A percentile compares a stretch with the other conserved stretches of the same genome.
Evolutionary conservation across 108 stramenopile genomes (phyloP).

Genomic region (Nannochloropsis granulata): DNA sequence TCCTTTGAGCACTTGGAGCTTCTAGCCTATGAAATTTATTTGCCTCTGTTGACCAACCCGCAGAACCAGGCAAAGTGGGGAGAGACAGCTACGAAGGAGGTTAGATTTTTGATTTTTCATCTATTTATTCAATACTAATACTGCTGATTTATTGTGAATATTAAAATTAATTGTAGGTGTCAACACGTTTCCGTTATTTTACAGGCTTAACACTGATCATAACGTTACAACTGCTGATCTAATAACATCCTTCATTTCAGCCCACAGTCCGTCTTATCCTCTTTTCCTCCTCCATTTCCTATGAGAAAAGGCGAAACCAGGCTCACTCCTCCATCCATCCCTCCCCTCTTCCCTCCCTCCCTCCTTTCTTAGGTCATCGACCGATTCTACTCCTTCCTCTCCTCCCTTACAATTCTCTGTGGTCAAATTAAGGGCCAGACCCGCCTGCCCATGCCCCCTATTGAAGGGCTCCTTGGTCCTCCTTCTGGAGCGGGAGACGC

Average conservation of each 20-base stretch:
- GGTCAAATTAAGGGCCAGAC: conserved; percentile 76
- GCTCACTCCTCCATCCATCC: too few species aligned
- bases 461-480: conserved; percentile 32
- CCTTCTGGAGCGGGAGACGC: neutral
- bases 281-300: neutral
- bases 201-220: too few species aligned
- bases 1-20: conserved; percentile 68
- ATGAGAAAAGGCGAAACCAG: neutral
- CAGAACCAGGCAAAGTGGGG: conserved; percentile 62
- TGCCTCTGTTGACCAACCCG: conserved; percentile 58
- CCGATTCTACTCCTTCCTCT: conserved; percentile 57
- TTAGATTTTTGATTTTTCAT: neutral
- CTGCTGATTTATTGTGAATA: too few species aligned
- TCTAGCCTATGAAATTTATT: conserved; percentile 52
- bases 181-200: too few species aligned
- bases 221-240: too few species aligned
- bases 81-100: conserved; percentile 59
- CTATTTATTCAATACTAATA: too few species aligned
- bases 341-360: too few species aligned
- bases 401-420: conserved; percentile 58
- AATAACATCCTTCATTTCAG: too few species aligned
- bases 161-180: too few species aligned
- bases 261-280: neutral
- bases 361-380: conserved; percentile 40
- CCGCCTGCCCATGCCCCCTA: conserved; percentile 62